Evolutionary conservation across 1,284 basidiomycete species (phyloP), one percentile per base, ranked within the genome.

Genomic region (Puccinia sorghi): DNA sequence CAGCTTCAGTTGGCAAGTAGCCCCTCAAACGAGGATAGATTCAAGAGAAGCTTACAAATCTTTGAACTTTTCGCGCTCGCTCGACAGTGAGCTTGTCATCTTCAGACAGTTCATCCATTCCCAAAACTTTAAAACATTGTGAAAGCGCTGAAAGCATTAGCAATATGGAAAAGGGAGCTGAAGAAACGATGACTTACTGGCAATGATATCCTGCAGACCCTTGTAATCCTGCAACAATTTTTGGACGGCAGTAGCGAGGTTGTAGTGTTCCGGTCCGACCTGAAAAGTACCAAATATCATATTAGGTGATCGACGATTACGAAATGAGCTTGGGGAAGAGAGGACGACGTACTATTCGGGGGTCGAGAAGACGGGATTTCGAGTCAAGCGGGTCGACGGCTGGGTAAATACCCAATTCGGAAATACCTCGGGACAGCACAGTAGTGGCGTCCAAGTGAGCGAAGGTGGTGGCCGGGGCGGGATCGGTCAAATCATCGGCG

Each of bases 181-280:
- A 15, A 25, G 41, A 22, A 39, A 46, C 12, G 25, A 46, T 22
- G 41, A 46, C 76, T 59, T 32, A 86, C 86, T 86, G 83, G 86
- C 87, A 83, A 88, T 88, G 84, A 89, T 89, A 84, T 88, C 88
- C 88, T 99, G 96, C 84, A 99, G 90, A 79, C 94, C 97, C 89
- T 98, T 98, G 92, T 99, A 98, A 87, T 96, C 93, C 88, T 99
- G 96, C 82, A 99, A 92, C 84, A 97, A 94, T 89, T 97, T 95
- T 88, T 98, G 96, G 81, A 94, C 93, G 80, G 92, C 90, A 80
- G 94, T 96, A 80, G 96, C 95, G 82, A 96, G 90, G 75, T 93
- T 89, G 88, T 99, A 98, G 88, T 98, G 96, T 86, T 96, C 93
- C 84, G 88, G 83, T 86, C 92, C 88, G 85, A 94, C 76, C 76